Evolutionary conservation across 257 asterid genomes (phyloP), one percentile per base, ranked within the genome.

Genomic region (Ilex asprella): DNA sequence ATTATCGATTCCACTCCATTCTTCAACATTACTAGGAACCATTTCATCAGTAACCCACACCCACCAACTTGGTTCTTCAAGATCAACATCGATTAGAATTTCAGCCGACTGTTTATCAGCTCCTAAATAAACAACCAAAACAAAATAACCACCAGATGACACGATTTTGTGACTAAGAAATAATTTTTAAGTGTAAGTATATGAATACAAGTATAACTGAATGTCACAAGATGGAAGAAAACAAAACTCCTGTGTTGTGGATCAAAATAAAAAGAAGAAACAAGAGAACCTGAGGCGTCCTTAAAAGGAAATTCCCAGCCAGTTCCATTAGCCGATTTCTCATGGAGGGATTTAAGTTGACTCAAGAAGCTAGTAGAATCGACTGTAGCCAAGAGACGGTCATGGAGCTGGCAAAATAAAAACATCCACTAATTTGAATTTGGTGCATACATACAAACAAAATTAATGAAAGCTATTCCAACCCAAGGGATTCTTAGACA

Each of bases 51-150:
- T 66, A 15, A 92, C 94, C 99, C 96, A 92, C 41, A 92, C 97
- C 96, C 99, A 92, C 91, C 96, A 82, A 74, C 94, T 92, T 9
- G 99, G 95, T 60, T 86, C 86, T 68, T 86, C 88, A 11, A 72
- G 84, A 62, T 78, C 95, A 31, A 80, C 75, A 61, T 84, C 78
- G 39, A 89, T 76, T 67, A 89, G 78, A 71, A 80, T 75, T 58
- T 83, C 98, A 16, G 81, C 80, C 39, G 76, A 76, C 76, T 82
- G 88, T 68, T 66, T 32, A 74, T 91, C 96, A 16, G 30, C 75
- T 39, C 68, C 94, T 86, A 67, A 67, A 7, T 5, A 53, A 21
- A n/a, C 3, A 53, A n/a, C 30, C 11, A 21, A 53, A 14, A 53
- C 10, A 10, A 53, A 53, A 14, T 53, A 14, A 53, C n/a, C 52